Base-by-base conservation (phyloP, 441 rosid genomes). In the Breynia disticha region DNA sequence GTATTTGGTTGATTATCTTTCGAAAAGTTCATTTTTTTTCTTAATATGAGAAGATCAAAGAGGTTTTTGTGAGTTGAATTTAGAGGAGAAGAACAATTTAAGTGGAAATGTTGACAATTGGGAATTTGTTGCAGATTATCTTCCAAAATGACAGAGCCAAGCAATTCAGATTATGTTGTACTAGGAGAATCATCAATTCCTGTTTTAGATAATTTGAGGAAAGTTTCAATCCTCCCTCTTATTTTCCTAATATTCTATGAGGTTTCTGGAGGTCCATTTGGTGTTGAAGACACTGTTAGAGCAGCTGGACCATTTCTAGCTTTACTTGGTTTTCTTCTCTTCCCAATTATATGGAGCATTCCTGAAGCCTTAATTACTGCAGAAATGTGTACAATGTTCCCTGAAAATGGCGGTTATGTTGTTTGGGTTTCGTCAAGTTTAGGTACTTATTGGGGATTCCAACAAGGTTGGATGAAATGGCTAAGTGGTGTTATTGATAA, bases 381-480 rank as follows among this genome's bases (percentile, higher is more conserved):
- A 1, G 90, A 83, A 73, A 80, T 80, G 86, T 80, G 86, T 2
- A 83, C 90, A 14, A 80, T 83, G 90, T 83, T 72, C 55, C 84
- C 84, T 0, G 90, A 80, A 60, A 78, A 83, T 57, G 86, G 90
- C 6, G 84, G 84, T 16, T 83, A 83, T 61, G 87, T 83, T 3
- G 87, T 81, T 39, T 83, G 90, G 87, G 87, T 83, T 28, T 74
- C 90, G 0, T 67, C 87, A 8, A 81, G 87, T 39, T 52, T 79
- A 54, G 90, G 87, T 21, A 87, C 90, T 0, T 79, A 70, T 42
- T 83, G 83, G 84, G 90, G 90, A 20, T 83, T 83, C 61, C 90
- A 80, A 59, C 87, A 80, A 64, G 90, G 90, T 7, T 83, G 90
- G 90, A 78, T 83, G 84, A 83, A 83, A 60, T 83, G 90, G 90